Percentiles rank a stretch among this genome's conserved stretches.
phyloP scores from a whole-genome alignment of 1,284 basidiomycete genomes.

The Sanghuangporus baumii region DNA sequence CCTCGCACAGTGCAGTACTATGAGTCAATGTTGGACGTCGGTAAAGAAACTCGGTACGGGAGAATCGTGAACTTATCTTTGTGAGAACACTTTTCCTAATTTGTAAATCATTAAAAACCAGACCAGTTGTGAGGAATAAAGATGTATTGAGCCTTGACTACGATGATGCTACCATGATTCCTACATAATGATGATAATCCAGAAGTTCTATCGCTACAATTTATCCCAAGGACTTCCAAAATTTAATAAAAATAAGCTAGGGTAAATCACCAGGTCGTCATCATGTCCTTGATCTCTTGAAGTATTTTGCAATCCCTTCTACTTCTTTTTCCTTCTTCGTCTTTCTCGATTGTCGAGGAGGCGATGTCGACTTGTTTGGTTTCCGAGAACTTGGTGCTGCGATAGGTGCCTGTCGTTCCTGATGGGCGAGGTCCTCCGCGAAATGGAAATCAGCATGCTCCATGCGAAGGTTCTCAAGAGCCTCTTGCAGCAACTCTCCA shows the following conservation, averaged over 20 bases:
- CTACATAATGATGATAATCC: background rate
- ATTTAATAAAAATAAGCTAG: background rate
- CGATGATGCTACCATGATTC: background rate
- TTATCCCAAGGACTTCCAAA: too few relatives aligned
- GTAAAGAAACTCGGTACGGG: background rate
- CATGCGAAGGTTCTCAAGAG: slow-evolving; percentile 44
- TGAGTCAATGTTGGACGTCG: background rate
- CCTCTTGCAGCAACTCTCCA: slow-evolving; percentile 25
- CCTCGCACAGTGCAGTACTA: background rate
- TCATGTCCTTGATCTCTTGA: slow-evolving; percentile 34
- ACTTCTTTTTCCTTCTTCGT: slow-evolving; percentile 35
- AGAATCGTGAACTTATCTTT: background rate
- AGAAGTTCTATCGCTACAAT: background rate
- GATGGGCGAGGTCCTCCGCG: slow-evolving; percentile 64
- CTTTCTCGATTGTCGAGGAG: slow-evolving; percentile 30
- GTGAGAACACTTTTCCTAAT: background rate
- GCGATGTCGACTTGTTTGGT: slow-evolving; percentile 11
- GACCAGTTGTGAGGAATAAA: background rate
- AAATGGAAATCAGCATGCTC: slow-evolving; percentile 89
- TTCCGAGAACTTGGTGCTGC: background rate
- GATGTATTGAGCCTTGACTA: background rate
- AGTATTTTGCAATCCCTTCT: slow-evolving; percentile 76
- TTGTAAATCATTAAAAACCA: background rate
- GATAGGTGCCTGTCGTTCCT: slow-evolving; percentile 19
- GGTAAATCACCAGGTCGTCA: background rate